Conservation (phyloP, 2,329 filamentous ascomycete species). For the Periconia sp. region DNA sequence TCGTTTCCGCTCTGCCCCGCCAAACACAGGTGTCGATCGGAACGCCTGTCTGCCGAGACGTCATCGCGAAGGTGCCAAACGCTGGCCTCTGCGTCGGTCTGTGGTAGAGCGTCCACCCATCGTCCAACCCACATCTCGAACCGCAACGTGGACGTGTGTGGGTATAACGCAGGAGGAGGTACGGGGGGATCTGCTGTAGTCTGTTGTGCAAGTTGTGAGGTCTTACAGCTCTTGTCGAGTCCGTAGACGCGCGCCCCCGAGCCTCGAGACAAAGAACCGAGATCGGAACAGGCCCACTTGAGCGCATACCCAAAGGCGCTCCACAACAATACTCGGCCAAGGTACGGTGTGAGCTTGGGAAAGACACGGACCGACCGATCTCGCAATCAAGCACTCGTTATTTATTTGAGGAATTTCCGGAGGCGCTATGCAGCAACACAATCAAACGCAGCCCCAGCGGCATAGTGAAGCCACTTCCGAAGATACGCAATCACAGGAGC, state of each 20-base stretch:
- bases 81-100: conserved; percentile 12
- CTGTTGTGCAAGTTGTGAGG: neutral
- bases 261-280: conserved; percentile 35
- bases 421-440: conserved; percentile 33
- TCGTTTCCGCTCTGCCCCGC: conserved; percentile 3
- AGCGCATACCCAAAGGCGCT: conserved; percentile 29
- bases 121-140: conserved; percentile 18
- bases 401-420: neutral
- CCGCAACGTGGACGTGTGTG: conserved; percentile 12
- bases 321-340: conserved; percentile 16
- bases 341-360: conserved; percentile 10
- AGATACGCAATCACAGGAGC: conserved; percentile 20
- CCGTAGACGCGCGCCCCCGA: no score
- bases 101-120: conserved; percentile 14
- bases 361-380: conserved; percentile 1
- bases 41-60: conserved; percentile 6
- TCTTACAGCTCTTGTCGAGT: conserved; percentile 1
- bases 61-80: conserved; percentile 11
- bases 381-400: conserved; percentile 4
- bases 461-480: conserved; percentile 20
- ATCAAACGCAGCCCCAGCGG: conserved; percentile 28
- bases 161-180: no score
- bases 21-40: conserved; percentile 7
- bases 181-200: no score
- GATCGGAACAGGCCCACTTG: conserved; percentile 37